Conservation (phyloP, 805 yeast genomes). For the Yamadazyma sp. region DNA sequence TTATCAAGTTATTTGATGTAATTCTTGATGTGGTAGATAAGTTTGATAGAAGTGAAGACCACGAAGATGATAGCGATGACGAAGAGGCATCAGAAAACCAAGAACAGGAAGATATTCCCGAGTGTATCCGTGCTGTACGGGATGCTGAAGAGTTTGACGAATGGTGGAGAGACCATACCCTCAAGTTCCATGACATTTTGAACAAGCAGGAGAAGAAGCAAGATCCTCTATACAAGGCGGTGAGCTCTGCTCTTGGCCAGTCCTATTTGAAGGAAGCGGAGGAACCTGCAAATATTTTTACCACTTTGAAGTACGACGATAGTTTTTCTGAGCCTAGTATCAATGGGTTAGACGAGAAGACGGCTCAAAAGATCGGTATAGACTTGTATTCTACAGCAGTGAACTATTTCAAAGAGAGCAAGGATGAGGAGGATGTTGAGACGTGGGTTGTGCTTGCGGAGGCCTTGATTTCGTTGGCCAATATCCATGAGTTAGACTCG, state of each 20-base stretch:
- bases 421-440: constrained; percentile 56
- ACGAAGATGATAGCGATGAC: constrained; percentile 18
- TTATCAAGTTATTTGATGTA: constrained; percentile 62
- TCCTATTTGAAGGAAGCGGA: constrained; percentile 66
- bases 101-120: constrained; percentile 30
- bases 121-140: constrained; percentile 25
- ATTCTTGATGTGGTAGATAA: constrained; percentile 52
- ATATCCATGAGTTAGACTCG: constrained; percentile 63
- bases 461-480: constrained; percentile 77
- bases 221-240: constrained; percentile 27
- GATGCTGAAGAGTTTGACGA: constrained; percentile 45
- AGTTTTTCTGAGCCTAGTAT: constrained; percentile 32
- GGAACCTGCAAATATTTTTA: constrained; percentile 52
- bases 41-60: constrained; percentile 18
- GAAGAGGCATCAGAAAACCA: constrained; percentile 35
- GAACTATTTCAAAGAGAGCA: constrained; percentile 54
- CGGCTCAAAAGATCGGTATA: constrained; percentile 53
- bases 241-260: constrained; percentile 59
- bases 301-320: constrained; percentile 58
- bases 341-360: constrained; percentile 34
- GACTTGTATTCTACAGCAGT: constrained; percentile 54
- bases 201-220: constrained; percentile 16
- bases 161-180: constrained; percentile 56
- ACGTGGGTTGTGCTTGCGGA: constrained; percentile 86
- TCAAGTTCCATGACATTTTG: constrained; percentile 31